Evolutionary conservation across 2,329 filamentous ascomycete species (phyloP).

Genomic region (Graphium sp.): DNA sequence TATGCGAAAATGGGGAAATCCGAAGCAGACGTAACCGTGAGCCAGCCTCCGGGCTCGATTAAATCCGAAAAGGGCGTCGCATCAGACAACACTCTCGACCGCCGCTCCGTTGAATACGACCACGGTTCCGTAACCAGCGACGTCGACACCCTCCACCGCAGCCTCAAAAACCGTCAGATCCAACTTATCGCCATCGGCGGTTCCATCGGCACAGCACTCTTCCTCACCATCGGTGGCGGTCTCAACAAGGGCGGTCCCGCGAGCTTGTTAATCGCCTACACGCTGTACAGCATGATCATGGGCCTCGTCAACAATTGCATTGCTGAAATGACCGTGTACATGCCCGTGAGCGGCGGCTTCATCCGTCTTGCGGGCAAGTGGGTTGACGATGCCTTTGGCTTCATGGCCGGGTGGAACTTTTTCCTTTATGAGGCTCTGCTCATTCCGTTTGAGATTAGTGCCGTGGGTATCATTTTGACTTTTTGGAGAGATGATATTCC

Average conservation of each 20-base stretch:
- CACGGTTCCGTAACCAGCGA: neutral
- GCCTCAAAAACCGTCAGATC: conserved; percentile 35
- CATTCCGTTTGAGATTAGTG: conserved; percentile 25
- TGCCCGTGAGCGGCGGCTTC: conserved; percentile 47
- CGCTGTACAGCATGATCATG: conserved; percentile 28
- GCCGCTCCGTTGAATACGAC: neutral
- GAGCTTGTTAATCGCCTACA: conserved; percentile 41
- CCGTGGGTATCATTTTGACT: conserved; percentile 22
- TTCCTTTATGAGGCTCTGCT: conserved; percentile 25
- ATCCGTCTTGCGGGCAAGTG: conserved; percentile 47
- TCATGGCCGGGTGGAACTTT: conserved; percentile 28
- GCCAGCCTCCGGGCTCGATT: neutral
- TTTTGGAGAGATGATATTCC: conserved; percentile 29
- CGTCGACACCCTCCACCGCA: conserved; percentile 27
- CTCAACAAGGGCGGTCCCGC: conserved; percentile 23
- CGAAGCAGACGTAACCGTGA: neutral
- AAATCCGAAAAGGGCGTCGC: neutral
- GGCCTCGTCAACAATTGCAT: conserved; percentile 45
- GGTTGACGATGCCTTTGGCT: conserved; percentile 49
- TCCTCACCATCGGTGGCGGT: conserved; percentile 44
- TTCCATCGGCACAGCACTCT: conserved; percentile 39
- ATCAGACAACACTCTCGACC: neutral
- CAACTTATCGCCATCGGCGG: conserved; percentile 42
- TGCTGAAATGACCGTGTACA: conserved; percentile 46
- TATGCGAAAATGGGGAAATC: conserved; percentile 1